These are phyloP conservation scores for Tripidium arundinaceum DNA, from an alignment of 202 grass and related monocot species.

Conservation along the genomic window DNA sequence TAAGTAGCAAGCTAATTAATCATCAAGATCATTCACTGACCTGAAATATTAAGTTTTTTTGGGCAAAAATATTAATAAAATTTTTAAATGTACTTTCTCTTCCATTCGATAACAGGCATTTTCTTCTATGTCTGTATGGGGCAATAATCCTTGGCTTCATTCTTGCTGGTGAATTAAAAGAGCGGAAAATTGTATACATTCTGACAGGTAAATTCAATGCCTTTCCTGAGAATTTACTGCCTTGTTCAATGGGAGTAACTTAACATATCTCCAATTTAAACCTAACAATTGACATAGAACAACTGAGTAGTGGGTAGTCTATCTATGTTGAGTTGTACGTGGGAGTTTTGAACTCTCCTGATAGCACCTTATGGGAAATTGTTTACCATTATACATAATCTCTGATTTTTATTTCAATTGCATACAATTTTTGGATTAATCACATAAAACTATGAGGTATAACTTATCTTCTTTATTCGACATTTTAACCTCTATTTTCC, in stretches of 20 bases:
- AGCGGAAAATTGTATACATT: slow-evolving; percentile 77
- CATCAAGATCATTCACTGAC: background rate
- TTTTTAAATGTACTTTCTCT: slow-evolving; percentile 5
- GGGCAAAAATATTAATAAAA: background rate
- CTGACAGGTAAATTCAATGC: slow-evolving; percentile 61
- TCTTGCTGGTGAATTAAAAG: slow-evolving; percentile 84
- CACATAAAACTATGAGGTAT: background rate
- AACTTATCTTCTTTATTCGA: background rate
- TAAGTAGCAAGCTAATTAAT: slow-evolving; percentile 9
- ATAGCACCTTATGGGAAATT: background rate
- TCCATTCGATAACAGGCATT: slow-evolving; percentile 61
- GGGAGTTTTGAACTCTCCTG: background rate
- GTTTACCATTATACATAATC: background rate
- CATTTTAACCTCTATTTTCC: background rate
- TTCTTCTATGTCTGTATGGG: slow-evolving; percentile 87
- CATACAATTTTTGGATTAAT: background rate
- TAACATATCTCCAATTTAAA: background rate
- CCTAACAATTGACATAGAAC: background rate
- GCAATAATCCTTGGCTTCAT: slow-evolving; percentile 56
- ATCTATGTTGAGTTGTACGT: background rate
- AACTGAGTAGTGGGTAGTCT: background rate
- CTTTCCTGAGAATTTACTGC: background rate
- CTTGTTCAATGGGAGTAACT: background rate
- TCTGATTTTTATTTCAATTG: background rate
- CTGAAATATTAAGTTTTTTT: background rate